Evolutionary conservation across 768 basidiomycete species (phyloP).

Genomic region (Termitomyces sp.): DNA sequence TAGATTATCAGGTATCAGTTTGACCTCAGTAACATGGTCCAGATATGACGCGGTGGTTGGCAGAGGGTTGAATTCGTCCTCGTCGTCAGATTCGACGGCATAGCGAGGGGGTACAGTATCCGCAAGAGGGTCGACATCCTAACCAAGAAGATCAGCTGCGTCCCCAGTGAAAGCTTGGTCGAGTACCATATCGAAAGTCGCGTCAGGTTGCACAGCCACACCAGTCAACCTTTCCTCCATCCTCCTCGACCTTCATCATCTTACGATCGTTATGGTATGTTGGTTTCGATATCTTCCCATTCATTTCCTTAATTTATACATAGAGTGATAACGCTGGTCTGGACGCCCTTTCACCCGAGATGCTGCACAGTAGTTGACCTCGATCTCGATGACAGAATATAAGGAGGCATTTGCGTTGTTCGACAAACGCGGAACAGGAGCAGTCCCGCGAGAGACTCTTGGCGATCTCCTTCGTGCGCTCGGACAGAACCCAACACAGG

Average conservation of each 20-base stretch:
- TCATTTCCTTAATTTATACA: background rate
- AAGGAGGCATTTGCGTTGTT: conserved; percentile 98
- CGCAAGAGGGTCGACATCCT: conserved; percentile 56
- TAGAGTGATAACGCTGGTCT: conserved; percentile 43
- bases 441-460: conserved; percentile 82
- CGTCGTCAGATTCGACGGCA: conserved; percentile 66
- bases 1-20: conserved; percentile 36
- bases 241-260: conserved; percentile 9
- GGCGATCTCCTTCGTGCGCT: conserved; percentile 92
- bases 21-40: conserved; percentile 29
- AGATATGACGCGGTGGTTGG: conserved; percentile 19
- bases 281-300: background rate
- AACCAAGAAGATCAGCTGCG: conserved; percentile 4
- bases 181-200: conserved; percentile 17
- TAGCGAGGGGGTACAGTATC: conserved; percentile 59
- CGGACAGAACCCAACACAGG: conserved; percentile 99
- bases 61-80: conserved; percentile 55
- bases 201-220: conserved; percentile 13
- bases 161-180: background rate
- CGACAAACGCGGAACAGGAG: conserved; percentile 93
- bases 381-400: conserved; percentile 60
- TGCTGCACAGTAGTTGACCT: background rate
- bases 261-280: conserved; percentile 31
- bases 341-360: background rate
- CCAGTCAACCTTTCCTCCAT: conserved; percentile 14